Evolutionary conservation across 2,329 filamentous ascomycete species (phyloP).

Genomic region (Cladobotryum protrusum): DNA sequence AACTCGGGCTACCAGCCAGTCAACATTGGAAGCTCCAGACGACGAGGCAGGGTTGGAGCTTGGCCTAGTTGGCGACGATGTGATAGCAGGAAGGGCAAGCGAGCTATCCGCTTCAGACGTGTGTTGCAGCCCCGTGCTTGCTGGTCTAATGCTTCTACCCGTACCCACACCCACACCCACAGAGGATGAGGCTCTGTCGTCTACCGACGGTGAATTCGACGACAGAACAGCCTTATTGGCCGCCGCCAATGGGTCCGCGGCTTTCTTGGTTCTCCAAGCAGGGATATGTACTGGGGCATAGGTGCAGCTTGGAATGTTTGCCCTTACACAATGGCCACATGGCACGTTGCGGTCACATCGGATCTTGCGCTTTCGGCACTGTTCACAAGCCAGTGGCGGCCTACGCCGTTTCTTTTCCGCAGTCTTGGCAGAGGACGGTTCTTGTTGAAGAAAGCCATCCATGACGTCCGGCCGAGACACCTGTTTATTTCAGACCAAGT

Average conservation of each 20-base stretch:
- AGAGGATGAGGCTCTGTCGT: not conserved
- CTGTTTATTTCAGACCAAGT: no score
- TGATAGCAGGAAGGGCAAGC: not conserved
- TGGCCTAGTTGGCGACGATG: constrained; percentile 19
- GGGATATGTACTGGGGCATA: constrained; percentile 38
- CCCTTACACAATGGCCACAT: constrained; percentile 54
- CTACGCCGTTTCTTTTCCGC: constrained; percentile 33
- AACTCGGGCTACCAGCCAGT: constrained; percentile 33
- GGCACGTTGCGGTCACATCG: constrained; percentile 54
- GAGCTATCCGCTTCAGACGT: no score
- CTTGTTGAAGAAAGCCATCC: not conserved
- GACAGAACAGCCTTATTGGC: not conserved
- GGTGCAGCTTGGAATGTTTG: constrained; percentile 48
- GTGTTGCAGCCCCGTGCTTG: not conserved
- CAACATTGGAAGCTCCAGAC: constrained; percentile 20
- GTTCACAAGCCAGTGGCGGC: constrained; percentile 44
- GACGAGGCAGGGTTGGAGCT: constrained; percentile 22
- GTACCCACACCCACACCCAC: no score
- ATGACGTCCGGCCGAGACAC: not conserved
- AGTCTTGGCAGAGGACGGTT: not conserved
- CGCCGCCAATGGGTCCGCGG: not conserved
- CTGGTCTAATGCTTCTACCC: constrained; percentile 2
- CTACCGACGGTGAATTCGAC: not conserved
- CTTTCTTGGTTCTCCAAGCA: constrained; percentile 19
- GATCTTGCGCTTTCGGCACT: constrained; percentile 56